These are phyloP conservation scores for Pyrrhoderma noxium DNA, from an alignment of 1,284 basidiomycete species.

Conservation along the genomic window DNA sequence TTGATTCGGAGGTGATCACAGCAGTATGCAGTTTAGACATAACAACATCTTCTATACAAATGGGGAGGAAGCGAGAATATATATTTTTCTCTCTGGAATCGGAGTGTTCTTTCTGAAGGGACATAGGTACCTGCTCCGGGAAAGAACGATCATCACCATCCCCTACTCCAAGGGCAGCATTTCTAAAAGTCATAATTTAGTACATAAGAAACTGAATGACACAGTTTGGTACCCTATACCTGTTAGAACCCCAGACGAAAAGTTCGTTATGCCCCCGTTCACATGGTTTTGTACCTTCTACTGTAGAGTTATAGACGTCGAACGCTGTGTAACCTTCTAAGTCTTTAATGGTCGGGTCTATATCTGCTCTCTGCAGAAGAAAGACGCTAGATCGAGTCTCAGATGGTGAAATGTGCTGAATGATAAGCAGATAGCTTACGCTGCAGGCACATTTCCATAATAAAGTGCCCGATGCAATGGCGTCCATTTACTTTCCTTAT, in stretches of 20 bases:
- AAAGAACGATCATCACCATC: slow-evolving; percentile 74
- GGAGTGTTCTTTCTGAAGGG: slow-evolving; percentile 20
- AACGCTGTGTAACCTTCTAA: slow-evolving; percentile 88
- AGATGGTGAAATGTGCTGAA: background rate
- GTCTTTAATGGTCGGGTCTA: slow-evolving; percentile 76
- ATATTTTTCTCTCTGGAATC: slow-evolving; percentile 19
- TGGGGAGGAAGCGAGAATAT: slow-evolving; percentile 45
- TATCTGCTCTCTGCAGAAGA: slow-evolving; percentile 69
- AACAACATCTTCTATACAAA: slow-evolving; percentile 57
- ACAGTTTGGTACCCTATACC: slow-evolving; percentile 31
- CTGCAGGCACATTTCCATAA: slow-evolving; percentile 74
- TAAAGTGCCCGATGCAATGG: slow-evolving; percentile 90
- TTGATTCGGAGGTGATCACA: slow-evolving; percentile 67
- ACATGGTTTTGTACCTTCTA: slow-evolving; percentile 64
- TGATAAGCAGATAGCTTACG: slow-evolving; percentile 36
- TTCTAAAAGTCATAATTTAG: slow-evolving; percentile 37
- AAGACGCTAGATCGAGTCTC: slow-evolving; percentile 36
- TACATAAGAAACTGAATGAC: background rate
- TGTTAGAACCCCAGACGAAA: slow-evolving; percentile 89
- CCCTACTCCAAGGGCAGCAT: slow-evolving; percentile 78
- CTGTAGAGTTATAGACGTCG: slow-evolving; percentile 89
- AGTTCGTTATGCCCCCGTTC: slow-evolving; percentile 48
- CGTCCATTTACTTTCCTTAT: slow-evolving; percentile 87
- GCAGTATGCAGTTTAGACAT: slow-evolving; percentile 87
- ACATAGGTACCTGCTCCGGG: slow-evolving; percentile 72